Percentiles rank a stretch among this genome's conserved stretches.
Evolutionary conservation across 805 yeast species (phyloP).

Genomic region (Cephaloascus albidus): DNA sequence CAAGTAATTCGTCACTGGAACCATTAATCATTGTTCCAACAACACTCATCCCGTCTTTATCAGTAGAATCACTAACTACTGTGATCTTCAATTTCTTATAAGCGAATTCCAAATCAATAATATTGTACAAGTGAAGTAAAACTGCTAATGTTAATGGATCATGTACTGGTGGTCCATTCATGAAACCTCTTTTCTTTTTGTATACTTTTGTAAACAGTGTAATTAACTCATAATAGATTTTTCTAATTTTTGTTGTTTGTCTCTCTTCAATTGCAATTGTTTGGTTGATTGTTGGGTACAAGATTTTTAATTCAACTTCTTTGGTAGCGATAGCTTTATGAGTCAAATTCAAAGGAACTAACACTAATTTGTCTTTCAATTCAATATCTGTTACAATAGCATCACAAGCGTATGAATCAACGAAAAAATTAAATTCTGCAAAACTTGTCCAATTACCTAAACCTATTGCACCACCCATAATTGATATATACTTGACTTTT

Average conservation of each 20-base stretch:
- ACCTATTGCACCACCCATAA: slow-evolving; percentile 70
- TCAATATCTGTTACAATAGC: slow-evolving; percentile 37
- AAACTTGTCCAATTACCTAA: slow-evolving; percentile 41
- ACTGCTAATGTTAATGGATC: slow-evolving; percentile 69
- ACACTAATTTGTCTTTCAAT: slow-evolving; percentile 37
- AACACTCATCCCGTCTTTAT: too few relatives aligned
- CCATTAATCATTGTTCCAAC: too few relatives aligned
- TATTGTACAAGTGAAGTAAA: slow-evolving; percentile 34
- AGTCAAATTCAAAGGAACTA: slow-evolving; percentile 65
- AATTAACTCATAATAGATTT: slow-evolving; percentile 44
- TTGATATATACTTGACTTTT: slow-evolving; percentile 43
- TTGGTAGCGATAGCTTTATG: slow-evolving; percentile 47
- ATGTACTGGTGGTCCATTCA: slow-evolving; percentile 66
- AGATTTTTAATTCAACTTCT: neutral
- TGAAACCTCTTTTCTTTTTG: slow-evolving; percentile 29
- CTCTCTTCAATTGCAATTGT: slow-evolving; percentile 15
- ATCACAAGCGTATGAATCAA: slow-evolving; percentile 72
- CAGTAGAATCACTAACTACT: too few relatives aligned
- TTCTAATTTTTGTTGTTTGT: slow-evolving; percentile 35
- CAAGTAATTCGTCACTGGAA: too few relatives aligned
- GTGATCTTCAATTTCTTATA: neutral
- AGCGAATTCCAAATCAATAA: slow-evolving; percentile 8
- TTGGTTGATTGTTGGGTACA: too few relatives aligned
- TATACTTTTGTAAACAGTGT: slow-evolving; percentile 39
- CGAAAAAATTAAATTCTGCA: slow-evolving; percentile 69